Evolutionary conservation across 176 grass and related monocot species (phyloP), one percentile per base, ranked within the genome.

Genomic region (Pontederia paniculata): DNA sequence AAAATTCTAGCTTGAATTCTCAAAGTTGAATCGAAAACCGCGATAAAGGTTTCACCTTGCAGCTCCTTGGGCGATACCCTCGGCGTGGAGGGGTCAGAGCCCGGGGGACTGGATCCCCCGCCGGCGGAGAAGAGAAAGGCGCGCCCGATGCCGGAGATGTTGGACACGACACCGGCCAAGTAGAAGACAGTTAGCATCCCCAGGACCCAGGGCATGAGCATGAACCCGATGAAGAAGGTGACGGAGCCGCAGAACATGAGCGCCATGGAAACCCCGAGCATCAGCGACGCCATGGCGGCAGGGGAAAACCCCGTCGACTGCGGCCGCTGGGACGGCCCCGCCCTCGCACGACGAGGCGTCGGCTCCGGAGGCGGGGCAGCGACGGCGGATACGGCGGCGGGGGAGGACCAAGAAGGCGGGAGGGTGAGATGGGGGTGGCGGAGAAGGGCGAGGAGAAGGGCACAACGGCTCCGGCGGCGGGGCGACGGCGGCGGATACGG

Each of bases 141-240:
- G 13, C 17, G 28, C 58, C 58, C 42, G 9, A 44, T 7, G 2
- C 37, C 58, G 8, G 16, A 61, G n/a, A 61, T 8, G 20, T 43
- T 61, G 15, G 41, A 61, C n/a, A 61, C 37, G n/a, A 61, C 45
- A 10, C 58, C 58, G 12, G 13, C 1, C 25, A 60, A 45, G 18
- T 42, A 60, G 16, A 44, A 10, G 5, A 18, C 42, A 2, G 45
- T 45, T 3, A 68, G 16, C 28, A 68, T 45, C 17, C 12, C 50
- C 17, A 23, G 17, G 25, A 68, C 37, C 50, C 48, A 42, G 5
- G 65, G 65, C 50, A 21, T 14, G 11, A 55, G 10, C 41, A 55
- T 43, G 65, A 55, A 37, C 25, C 63, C 63, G 13, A 66, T 48
- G 20, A 66, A 4, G 16, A 58, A 58, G 11, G 23, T 17, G 25